Conservation (phyloP, 768 basidiomycete genomes). For the Tulasnella sp. region DNA sequence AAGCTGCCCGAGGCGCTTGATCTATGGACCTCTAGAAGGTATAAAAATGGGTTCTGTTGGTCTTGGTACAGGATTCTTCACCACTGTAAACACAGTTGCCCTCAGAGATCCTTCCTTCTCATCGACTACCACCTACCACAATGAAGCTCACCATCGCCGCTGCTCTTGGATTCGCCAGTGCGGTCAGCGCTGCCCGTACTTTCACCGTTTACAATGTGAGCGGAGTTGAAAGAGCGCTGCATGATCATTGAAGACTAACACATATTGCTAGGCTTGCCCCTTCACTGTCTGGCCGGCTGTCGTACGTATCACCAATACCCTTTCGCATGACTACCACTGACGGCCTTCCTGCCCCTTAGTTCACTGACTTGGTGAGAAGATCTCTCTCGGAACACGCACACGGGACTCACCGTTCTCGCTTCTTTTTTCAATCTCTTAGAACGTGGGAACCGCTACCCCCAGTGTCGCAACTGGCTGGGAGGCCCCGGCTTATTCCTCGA, state of each 20-base stretch:
- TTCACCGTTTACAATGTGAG: conserved; percentile 43
- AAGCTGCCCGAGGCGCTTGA: not conserved
- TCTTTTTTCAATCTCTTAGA: conserved; percentile 20
- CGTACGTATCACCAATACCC: not conserved
- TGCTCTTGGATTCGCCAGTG: conserved; percentile 2
- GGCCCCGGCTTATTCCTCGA: conserved; percentile 8
- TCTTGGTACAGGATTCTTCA: not conserved
- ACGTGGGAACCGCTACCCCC: conserved; percentile 26
- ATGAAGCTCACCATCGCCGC: conserved; percentile 5
- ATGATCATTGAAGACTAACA: not conserved
- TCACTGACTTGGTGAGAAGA: conserved; percentile 3
- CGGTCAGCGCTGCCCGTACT: conserved; percentile 30
- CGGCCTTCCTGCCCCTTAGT: not conserved
- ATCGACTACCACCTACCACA: not conserved
- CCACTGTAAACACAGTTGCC: not conserved
- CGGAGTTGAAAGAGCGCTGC: not conserved
- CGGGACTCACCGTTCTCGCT: not conserved
- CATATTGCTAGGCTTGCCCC: conserved; percentile 32
- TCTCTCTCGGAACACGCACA: not conserved
- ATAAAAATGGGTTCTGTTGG: not conserved
- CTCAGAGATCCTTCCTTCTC: not conserved
- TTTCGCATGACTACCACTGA: not conserved
- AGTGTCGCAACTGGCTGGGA: conserved; percentile 18
- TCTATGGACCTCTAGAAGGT: not conserved
- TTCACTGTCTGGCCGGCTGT: conserved; percentile 52